These are phyloP conservation scores for Fusarium keratoplasticum DNA, from an alignment of 2,329 filamentous ascomycete genomes.

Conservation along the genomic window DNA sequence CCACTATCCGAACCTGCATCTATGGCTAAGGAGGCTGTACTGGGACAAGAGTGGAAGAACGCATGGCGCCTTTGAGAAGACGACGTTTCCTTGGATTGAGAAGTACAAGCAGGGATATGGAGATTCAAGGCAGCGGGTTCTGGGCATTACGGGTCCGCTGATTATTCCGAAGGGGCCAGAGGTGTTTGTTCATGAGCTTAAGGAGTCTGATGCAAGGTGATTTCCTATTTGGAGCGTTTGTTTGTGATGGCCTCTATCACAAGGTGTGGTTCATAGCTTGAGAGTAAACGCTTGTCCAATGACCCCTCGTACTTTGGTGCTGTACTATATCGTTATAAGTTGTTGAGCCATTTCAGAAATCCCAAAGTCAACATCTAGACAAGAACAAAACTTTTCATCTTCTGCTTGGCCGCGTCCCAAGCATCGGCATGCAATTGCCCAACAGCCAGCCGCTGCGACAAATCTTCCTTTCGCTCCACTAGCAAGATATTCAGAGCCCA, in stretches of 20 bases:
- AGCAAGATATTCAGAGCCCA: not conserved
- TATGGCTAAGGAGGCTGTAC: constrained; percentile 76
- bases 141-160: constrained; percentile 42
- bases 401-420: not conserved
- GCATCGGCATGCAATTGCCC: not conserved
- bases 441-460: not conserved
- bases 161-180: constrained; percentile 45
- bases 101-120: constrained; percentile 49
- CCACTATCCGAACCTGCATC: constrained; percentile 74
- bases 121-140: constrained; percentile 36
- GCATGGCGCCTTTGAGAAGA: constrained; percentile 72
- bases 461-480: not conserved
- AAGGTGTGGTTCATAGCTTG: not conserved
- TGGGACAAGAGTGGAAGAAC: constrained; percentile 65
- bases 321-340: not conserved
- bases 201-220: not conserved
- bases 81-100: constrained; percentile 68
- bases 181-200: constrained; percentile 30
- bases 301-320: not conserved
- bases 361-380: not conserved
- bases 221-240: not conserved
- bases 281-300: not conserved
- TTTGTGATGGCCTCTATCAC: not conserved
- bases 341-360: not conserved
- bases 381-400: not conserved